phyloP scores from a whole-genome alignment of 257 asterid species.

The Linaria vulgaris region DNA sequence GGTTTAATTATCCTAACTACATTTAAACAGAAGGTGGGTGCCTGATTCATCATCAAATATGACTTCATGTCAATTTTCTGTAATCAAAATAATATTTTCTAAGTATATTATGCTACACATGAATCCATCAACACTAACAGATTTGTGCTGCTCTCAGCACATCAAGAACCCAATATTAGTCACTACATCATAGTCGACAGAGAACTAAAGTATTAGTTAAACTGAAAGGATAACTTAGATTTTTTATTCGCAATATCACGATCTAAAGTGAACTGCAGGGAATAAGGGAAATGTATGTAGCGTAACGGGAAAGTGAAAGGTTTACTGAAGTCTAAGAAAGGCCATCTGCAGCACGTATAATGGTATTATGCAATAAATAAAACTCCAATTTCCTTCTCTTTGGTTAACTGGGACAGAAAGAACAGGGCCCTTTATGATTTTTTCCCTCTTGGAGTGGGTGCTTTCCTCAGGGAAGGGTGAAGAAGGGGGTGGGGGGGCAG shows the following conservation, averaged over 20 bases:
- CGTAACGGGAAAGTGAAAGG: too few relatives aligned
- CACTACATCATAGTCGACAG: neutral
- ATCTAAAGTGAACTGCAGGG: neutral
- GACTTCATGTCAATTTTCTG: neutral
- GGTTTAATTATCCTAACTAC: conserved; percentile 19
- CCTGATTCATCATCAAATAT: conserved; percentile 10
- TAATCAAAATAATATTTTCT: conserved; percentile 15
- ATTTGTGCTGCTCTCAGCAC: neutral
- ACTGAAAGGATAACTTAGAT: conserved; percentile 1
- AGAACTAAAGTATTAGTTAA: conserved; percentile 1
- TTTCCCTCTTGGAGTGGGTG: too few relatives aligned
- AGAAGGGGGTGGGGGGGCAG: too few relatives aligned
- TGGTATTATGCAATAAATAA: too few relatives aligned
- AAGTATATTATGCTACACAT: conserved; percentile 11
- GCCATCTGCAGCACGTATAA: too few relatives aligned
- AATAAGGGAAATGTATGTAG: too few relatives aligned
- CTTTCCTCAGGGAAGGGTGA: too few relatives aligned
- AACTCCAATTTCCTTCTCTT: too few relatives aligned
- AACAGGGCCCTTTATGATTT: too few relatives aligned
- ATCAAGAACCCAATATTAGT: conserved; percentile 7
- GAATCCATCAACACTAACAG: conserved; percentile 6
- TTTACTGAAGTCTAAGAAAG: too few relatives aligned
- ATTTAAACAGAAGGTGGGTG: conserved; percentile 1
- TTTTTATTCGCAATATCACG: conserved; percentile 6
- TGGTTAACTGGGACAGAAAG: too few relatives aligned